phyloP scores from a whole-genome alignment of 192 early-diverging fungal species.

The Phycomyces nitens region DNA sequence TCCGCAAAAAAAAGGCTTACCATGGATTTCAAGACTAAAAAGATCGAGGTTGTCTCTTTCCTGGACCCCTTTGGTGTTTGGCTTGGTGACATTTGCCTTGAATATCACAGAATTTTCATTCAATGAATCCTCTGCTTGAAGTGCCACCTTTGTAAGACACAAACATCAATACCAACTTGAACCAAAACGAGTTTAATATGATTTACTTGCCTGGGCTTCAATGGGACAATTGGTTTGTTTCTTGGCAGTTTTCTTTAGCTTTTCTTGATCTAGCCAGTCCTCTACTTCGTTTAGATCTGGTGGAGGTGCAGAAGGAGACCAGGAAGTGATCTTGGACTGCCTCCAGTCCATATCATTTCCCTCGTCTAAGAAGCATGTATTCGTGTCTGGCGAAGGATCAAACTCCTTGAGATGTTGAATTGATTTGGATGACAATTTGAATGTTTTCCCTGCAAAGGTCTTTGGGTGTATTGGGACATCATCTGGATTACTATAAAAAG shows the following conservation, averaged over 20 bases:
- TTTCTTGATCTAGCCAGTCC: slow-evolving; percentile 41
- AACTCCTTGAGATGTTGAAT: slow-evolving; percentile 14
- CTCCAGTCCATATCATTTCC: background rate
- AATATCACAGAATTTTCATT: too few species aligned
- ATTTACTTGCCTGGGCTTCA: background rate
- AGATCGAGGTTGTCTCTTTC: slow-evolving; percentile 47
- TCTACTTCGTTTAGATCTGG: slow-evolving; percentile 31
- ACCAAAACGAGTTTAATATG: too few species aligned
- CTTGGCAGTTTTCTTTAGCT: slow-evolving; percentile 4
- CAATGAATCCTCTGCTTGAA: background rate
- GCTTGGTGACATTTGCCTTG: slow-evolving; percentile 38
- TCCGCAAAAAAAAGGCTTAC: too few species aligned
- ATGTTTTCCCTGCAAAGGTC: slow-evolving; percentile 60
- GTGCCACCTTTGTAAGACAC: too few species aligned
- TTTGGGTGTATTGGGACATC: slow-evolving; percentile 55
- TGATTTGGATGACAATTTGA: slow-evolving; percentile 32
- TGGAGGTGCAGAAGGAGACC: slow-evolving; percentile 40
- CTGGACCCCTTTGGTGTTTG: slow-evolving; percentile 35
- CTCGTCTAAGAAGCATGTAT: background rate
- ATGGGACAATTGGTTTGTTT: too few species aligned
- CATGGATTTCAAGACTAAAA: slow-evolving; percentile 67
- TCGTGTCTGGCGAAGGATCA: background rate
- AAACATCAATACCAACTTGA: too few species aligned
- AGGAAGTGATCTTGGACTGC: slow-evolving; percentile 19
- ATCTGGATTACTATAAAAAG: slow-evolving; percentile 51